These are phyloP conservation scores for Saksenaea vasiformis DNA, from an alignment of 371 early-diverging fungal genomes.

Conservation along the genomic window DNA sequence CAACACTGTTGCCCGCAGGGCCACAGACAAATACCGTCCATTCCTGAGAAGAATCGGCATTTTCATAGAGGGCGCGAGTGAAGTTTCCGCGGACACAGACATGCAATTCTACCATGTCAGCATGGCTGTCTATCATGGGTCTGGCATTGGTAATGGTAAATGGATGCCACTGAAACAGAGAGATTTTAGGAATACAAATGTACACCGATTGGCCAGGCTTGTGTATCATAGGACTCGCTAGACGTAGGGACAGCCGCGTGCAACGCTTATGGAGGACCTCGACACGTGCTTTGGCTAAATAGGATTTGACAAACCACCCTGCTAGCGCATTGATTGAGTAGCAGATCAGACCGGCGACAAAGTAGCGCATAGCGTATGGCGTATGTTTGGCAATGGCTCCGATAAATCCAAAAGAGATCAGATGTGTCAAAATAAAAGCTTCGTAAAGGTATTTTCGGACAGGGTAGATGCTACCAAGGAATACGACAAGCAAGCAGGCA, in stretches of 20 bases:
- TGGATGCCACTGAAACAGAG: constrained; percentile 63
- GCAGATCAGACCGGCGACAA: constrained; percentile 50
- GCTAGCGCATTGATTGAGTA: constrained; percentile 51
- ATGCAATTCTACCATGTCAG: constrained; percentile 43
- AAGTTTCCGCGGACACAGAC: constrained; percentile 57
- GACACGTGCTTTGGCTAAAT: constrained; percentile 48
- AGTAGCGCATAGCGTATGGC: constrained; percentile 65
- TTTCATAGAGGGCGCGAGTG: constrained; percentile 44
- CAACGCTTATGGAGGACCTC: constrained; percentile 43
- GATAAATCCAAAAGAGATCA: constrained; percentile 50
- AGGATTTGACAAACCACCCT: constrained; percentile 59
- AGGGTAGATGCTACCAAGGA: constrained; percentile 52
- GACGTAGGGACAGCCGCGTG: constrained; percentile 48
- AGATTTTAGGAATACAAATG: constrained; percentile 57
- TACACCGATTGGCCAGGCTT: constrained; percentile 58
- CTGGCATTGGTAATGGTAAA: constrained; percentile 55
- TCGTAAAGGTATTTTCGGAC: constrained; percentile 54
- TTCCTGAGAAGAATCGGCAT: constrained; percentile 35
- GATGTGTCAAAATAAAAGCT: constrained; percentile 50
- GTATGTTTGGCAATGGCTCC: constrained; percentile 58
- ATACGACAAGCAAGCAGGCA: constrained; percentile 47
- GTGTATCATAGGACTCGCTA: constrained; percentile 41
- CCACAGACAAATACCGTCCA: constrained; percentile 51
- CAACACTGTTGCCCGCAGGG: constrained; percentile 43
- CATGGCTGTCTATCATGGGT: constrained; percentile 4